Evolutionary conservation across 208 protist species (phyloP), one percentile per base, ranked within the genome.

Genomic region (Porcisia hertigi): DNA sequence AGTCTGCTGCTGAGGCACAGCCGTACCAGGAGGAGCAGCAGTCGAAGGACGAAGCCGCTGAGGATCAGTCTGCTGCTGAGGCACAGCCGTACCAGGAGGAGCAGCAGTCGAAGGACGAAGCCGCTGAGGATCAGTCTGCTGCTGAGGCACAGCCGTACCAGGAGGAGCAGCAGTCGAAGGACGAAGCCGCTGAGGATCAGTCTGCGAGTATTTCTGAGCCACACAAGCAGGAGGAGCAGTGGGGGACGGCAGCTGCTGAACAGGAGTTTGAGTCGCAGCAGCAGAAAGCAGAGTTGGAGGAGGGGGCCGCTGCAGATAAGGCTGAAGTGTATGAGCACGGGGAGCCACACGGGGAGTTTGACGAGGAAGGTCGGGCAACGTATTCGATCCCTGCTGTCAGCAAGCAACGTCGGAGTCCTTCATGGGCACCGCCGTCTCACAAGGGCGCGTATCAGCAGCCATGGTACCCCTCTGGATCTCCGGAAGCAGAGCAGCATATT

Each of bases 401-500:
- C 14, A 55, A 30, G 30, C 25, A 7, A 53, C 78, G 52, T 47
- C 78, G 78, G 58, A 71, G 72, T 45, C 4, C 69, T 20, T 77
- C 57, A n/a, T 82, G 66, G 80, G 53, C 20, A 69, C 47, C 49
- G 18, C 36, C 3, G 52, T n/a, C 58, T 12, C 23, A 18, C 41
- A 53, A 25, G 55, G 76, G 34, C 39, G 76, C 57, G 52, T 92
- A 86, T 81, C 75, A 84, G 76, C 76, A 88, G 72, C 92, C 92
- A 34, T 96, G 88, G 87, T 94, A 87, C 74, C 90, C 90, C 30
- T 71, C 90, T 12, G 83, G 88, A 36, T 83, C 66, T 54, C 55
- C 87, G 1, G 34, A 63, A 20, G 86, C 63, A 7, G 85, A 96
- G 52, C 76, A 83, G 63, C 92, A 96, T 55, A 49, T 94, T 36